Percentiles rank a stretch among this genome's conserved stretches.
Evolutionary conservation across 2,329 filamentous ascomycete species (phyloP).

Genomic region (Neocucurbitaria cava): DNA sequence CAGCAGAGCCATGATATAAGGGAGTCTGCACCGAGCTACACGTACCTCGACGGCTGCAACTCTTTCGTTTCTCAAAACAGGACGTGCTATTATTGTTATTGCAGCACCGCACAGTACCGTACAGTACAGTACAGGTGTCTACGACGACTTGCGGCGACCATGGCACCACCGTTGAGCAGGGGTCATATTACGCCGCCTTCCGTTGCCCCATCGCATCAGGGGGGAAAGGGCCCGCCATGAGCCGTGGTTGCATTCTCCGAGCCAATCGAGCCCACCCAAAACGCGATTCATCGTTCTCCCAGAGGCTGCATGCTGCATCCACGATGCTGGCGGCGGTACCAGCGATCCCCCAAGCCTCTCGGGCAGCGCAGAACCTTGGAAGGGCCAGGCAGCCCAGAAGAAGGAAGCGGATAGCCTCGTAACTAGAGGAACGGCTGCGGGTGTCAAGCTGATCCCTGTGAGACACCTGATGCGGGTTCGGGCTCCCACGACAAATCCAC

Average conservation of each 20-base stretch:
- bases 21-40: constrained; percentile 1
- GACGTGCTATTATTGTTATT: background rate
- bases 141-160: background rate
- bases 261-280: background rate
- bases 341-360: background rate
- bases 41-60: constrained; percentile 6
- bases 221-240: constrained; percentile 16
- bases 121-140: no score
- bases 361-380: background rate
- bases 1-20: constrained; percentile 6
- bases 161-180: constrained; percentile 19
- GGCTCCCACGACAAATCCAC: background rate
- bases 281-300: background rate
- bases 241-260: constrained; percentile 7
- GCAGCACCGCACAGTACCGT: no score
- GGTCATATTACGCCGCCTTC: constrained; percentile 15
- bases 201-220: constrained; percentile 18
- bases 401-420: background rate
- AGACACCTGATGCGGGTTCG: background rate
- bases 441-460: background rate
- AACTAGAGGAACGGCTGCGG: background rate
- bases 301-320: background rate
- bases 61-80: constrained; percentile 8
- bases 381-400: no score
- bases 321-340: background rate